Conservation (phyloP, 345 rosid species). For the Aquilaria yunnanensis region DNA sequence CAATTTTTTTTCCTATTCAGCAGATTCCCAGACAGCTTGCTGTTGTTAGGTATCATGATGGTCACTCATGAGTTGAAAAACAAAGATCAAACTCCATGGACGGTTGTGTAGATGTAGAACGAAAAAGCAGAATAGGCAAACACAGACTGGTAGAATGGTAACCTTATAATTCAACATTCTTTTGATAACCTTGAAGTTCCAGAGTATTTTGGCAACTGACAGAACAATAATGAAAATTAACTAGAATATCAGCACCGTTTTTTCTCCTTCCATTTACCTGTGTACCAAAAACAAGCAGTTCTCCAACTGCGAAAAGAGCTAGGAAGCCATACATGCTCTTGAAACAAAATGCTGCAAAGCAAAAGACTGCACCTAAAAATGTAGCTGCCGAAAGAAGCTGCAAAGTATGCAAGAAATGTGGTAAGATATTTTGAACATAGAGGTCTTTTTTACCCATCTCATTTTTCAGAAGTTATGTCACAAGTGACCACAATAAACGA, state of each 20-base stretch:
- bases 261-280: slow-evolving; percentile 43
- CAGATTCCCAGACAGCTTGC: too few relatives aligned
- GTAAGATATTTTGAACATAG: background rate
- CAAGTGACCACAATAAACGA: background rate
- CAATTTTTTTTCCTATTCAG: background rate
- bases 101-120: too few relatives aligned
- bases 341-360: slow-evolving; percentile 78
- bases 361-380: slow-evolving; percentile 65
- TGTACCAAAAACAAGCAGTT: slow-evolving; percentile 79
- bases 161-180: background rate
- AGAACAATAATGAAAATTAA: too few relatives aligned
- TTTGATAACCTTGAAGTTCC: background rate
- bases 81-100: too few relatives aligned
- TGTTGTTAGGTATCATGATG: too few relatives aligned
- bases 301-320: slow-evolving; percentile 76
- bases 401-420: slow-evolving; percentile 10
- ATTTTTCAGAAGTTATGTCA: background rate
- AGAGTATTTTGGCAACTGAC: too few relatives aligned
- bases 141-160: background rate
- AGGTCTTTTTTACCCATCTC: background rate
- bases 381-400: slow-evolving; percentile 82
- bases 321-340: slow-evolving; percentile 84
- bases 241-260: too few relatives aligned
- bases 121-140: background rate
- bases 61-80: too few relatives aligned